Evolutionary conservation across 2,329 filamentous ascomycete species (phyloP).

Genomic region (Fusarium sarcochroum): DNA sequence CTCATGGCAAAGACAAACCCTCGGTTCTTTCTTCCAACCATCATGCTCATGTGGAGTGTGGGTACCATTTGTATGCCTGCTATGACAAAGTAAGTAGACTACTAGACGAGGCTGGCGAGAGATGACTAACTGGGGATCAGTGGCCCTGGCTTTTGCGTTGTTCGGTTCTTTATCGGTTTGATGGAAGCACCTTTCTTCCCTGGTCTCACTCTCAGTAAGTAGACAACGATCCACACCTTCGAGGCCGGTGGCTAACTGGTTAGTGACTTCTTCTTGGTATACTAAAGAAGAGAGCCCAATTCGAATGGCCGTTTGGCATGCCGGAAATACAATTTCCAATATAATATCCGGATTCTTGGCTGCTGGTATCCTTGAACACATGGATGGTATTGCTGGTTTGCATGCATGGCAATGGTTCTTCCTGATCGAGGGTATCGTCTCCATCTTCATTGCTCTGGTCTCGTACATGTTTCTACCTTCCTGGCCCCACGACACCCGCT

Average conservation of each 20-base stretch:
- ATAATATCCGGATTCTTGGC: slow-evolving; percentile 61
- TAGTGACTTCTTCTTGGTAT: slow-evolving; percentile 64
- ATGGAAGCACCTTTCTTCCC: slow-evolving; percentile 61
- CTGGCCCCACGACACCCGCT: slow-evolving; percentile 52
- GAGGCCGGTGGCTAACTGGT: slow-evolving; percentile 49
- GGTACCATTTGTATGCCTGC: slow-evolving; percentile 61
- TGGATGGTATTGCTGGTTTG: slow-evolving; percentile 55
- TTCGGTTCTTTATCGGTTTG: slow-evolving; percentile 53
- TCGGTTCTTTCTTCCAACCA: slow-evolving; percentile 53
- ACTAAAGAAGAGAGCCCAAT: slow-evolving; percentile 60
- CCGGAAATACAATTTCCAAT: slow-evolving; percentile 62
- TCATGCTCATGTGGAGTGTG: slow-evolving; percentile 60
- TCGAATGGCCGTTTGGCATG: slow-evolving; percentile 62
- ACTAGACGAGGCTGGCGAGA: not conserved
- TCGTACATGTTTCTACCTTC: slow-evolving; percentile 54
- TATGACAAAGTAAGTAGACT: slow-evolving; percentile 44
- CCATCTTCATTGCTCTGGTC: slow-evolving; percentile 52
- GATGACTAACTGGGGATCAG: not conserved
- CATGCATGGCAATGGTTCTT: slow-evolving; percentile 61
- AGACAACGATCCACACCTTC: not conserved
- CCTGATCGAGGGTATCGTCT: slow-evolving; percentile 54
- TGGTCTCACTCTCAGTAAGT: slow-evolving; percentile 11
- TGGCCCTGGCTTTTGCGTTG: slow-evolving; percentile 48
- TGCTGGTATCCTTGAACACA: slow-evolving; percentile 60
- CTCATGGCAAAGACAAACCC: slow-evolving; percentile 59